Percentiles rank a stretch among this genome's conserved stretches.
phyloP scores from a whole-genome alignment of 2,329 filamentous ascomycete genomes.

The Parastagonospora avenae region DNA sequence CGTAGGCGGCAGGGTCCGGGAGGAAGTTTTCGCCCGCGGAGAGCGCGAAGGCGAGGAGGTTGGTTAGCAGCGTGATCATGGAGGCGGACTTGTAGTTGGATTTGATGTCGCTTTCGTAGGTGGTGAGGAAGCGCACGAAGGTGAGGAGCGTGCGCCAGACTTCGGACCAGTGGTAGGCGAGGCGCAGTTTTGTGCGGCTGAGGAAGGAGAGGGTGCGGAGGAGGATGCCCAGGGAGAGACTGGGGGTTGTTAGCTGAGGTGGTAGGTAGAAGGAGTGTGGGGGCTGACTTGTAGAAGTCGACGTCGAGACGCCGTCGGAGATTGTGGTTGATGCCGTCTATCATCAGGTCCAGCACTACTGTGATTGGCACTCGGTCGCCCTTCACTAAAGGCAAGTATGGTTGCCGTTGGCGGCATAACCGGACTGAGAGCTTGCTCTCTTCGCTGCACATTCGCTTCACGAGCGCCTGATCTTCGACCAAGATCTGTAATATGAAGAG shows the following conservation, averaged over 20 bases:
- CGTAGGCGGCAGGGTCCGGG: constrained; percentile 83
- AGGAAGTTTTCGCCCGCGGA: constrained; percentile 90
- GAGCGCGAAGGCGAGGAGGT: constrained; percentile 81
- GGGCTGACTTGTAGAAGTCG: constrained; percentile 71
- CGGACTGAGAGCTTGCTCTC: constrained; percentile 76
- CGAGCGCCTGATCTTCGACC: constrained; percentile 81
- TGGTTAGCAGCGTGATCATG: constrained; percentile 78
- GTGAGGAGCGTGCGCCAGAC: constrained; percentile 88
- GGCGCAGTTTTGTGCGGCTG: constrained; percentile 77
- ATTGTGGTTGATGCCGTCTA: constrained; percentile 94
- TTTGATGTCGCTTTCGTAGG: constrained; percentile 80
- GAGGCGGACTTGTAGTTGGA: constrained; percentile 70
- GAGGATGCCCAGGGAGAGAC: constrained; percentile 78
- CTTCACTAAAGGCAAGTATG: constrained; percentile 76
- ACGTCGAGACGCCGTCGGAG: constrained; percentile 83
- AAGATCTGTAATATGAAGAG: constrained; percentile 85
- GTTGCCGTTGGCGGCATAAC: constrained; percentile 86
- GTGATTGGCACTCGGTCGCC: constrained; percentile 76
- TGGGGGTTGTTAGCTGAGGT: constrained; percentile 40
- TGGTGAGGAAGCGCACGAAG: constrained; percentile 87
- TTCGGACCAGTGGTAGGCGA: constrained; percentile 92
- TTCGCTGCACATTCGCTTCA: constrained; percentile 82
- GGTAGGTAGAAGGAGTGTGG: not conserved
- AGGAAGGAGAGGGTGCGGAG: constrained; percentile 84
- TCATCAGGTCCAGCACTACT: constrained; percentile 80